A percentile compares a stretch with the other conserved stretches of the same genome.
Evolutionary conservation across 1,284 basidiomycete species (phyloP).

Genomic region (Xanthoconium separans): DNA sequence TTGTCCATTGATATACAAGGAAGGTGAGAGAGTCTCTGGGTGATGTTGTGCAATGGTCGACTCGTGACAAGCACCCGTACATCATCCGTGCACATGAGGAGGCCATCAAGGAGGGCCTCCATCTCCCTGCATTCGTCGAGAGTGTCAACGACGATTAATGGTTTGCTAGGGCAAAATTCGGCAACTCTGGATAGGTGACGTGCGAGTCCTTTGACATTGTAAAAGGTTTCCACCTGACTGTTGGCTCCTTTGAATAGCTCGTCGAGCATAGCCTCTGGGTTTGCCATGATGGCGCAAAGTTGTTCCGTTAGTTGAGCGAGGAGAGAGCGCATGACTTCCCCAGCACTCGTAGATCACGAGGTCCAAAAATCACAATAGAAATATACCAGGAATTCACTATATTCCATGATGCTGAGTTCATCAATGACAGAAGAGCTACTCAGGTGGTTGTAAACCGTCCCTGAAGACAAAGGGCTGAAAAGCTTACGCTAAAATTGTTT

Average conservation of each 20-base stretch:
- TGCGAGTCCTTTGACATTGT: no score
- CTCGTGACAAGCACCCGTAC: background rate
- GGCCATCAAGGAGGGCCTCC: background rate
- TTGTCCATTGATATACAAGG: background rate
- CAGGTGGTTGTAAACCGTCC: background rate
- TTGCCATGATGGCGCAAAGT: background rate
- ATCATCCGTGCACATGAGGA: background rate
- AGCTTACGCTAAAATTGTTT: background rate
- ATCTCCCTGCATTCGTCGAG: slow-evolving; percentile 5
- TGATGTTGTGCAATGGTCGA: background rate
- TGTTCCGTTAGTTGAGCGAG: slow-evolving; percentile 7
- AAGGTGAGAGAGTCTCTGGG: background rate
- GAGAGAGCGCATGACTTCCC: background rate
- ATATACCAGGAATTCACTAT: slow-evolving; percentile 1
- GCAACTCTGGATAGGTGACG: background rate
- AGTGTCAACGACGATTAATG: slow-evolving; percentile 4
- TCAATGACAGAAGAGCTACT: background rate
- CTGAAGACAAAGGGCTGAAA: background rate
- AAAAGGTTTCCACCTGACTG: background rate
- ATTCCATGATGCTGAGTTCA: background rate
- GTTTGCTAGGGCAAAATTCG: background rate
- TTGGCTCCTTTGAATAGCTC: background rate
- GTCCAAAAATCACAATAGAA: slow-evolving; percentile 13
- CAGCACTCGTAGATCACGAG: background rate
- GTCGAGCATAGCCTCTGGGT: background rate